Percentiles rank a stretch among this genome's conserved stretches.
Evolutionary conservation across 768 basidiomycete species (phyloP).

Genomic region (Boletus tomentosulus): DNA sequence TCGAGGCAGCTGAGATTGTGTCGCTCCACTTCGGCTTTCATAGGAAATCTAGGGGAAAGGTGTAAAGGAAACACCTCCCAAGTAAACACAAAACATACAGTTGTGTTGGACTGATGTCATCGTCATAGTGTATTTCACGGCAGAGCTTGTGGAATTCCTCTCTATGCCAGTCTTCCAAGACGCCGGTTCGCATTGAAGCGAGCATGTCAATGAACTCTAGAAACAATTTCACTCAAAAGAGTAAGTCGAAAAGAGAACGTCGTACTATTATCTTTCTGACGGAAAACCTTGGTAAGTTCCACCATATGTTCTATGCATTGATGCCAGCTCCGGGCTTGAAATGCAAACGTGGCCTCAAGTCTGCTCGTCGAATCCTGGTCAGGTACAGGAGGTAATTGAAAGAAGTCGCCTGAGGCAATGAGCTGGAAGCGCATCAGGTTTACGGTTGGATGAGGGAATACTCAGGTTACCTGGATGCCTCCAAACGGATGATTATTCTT

Average conservation of each 20-base stretch:
- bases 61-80: neutral
- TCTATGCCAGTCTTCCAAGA: slow-evolving; percentile 60
- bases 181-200: slow-evolving; percentile 95
- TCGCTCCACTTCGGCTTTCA: slow-evolving; percentile 25
- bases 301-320: slow-evolving; percentile 45
- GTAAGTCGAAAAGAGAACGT: neutral
- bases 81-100: slow-evolving; percentile 47
- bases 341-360: slow-evolving; percentile 56
- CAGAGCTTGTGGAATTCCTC: slow-evolving; percentile 61
- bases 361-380: slow-evolving; percentile 45
- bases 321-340: slow-evolving; percentile 61
- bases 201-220: slow-evolving; percentile 91
- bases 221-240: neutral
- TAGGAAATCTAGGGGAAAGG: slow-evolving; percentile 21
- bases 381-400: slow-evolving; percentile 72
- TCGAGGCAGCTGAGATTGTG: slow-evolving; percentile 22
- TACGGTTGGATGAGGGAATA: neutral
- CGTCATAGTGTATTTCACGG: slow-evolving; percentile 64
- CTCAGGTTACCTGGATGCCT: slow-evolving; percentile 52
- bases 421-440: slow-evolving; percentile 40
- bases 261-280: slow-evolving; percentile 60
- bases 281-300: slow-evolving; percentile 61
- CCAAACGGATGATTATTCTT: slow-evolving; percentile 50
- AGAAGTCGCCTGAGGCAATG: slow-evolving; percentile 75
- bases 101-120: slow-evolving; percentile 85